Base-by-base conservation (phyloP, 106 monocot species). In the Platanthera guangdongensis region DNA sequence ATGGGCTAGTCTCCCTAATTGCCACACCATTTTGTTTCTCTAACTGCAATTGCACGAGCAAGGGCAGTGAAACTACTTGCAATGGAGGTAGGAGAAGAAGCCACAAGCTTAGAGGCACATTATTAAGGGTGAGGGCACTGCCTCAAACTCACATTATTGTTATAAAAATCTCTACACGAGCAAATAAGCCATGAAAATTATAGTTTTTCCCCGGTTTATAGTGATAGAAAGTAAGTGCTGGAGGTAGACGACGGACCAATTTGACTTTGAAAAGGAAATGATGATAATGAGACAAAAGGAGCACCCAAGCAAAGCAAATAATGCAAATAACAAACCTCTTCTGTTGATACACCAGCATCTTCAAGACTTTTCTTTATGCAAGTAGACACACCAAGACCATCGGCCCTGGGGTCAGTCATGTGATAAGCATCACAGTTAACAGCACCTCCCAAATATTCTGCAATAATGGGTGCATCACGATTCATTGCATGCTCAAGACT, bases 341-440 rank as follows among this genome's bases (percentile, higher is more conserved):
- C 97, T 25, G 84, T 89, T 19, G 97, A 75, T 12, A 99, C 91
- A 10, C 97, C 94, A 82, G 97, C 86, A 82, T 99, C 97, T 80
- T 90, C 90, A 70, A 99, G 89, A 81, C 94, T 90, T 76, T 83
- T 88, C 65, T 84, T 77, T 47, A 99, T 94, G 80, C 97, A 99
- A 63, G 81, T 83, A 21, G 94, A 94, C 68, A 99, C 92, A 51
- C 97, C 97, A 78, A 94, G 91, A 48, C 97, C 97, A 85, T 99
- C 97, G 81, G 94, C 80, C 78, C 94, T 91, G 15, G 97, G 97
- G 51, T 99, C 97, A 30, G 97, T 99, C 97, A 99, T 99, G 73
- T 99, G 97, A 84, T 99, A 94, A 9, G 97, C 97, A 88, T 99
- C 97, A 89, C 97, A 99, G 78, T 91, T 99, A 11, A 99, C 90